phyloP scores from a whole-genome alignment of 805 yeast species.

The Wickerhamiella azymoides region DNA sequence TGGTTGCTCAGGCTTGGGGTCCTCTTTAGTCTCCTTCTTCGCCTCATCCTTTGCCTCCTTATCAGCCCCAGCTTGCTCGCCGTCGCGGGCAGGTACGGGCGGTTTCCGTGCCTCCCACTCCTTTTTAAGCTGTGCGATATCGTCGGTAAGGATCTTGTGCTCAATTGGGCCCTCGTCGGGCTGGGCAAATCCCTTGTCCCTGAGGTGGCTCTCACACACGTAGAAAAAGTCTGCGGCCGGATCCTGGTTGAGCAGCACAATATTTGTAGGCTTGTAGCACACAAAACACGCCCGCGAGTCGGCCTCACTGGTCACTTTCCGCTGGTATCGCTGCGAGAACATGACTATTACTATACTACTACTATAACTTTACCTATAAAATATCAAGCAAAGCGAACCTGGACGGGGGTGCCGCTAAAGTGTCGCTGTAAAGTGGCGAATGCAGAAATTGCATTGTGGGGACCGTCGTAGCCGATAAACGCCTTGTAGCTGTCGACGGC shows the following conservation, averaged over 20 bases:
- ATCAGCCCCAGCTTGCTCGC: not conserved
- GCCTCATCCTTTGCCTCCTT: not conserved
- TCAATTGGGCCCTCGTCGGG: conserved; percentile 19
- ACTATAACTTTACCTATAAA: not conserved
- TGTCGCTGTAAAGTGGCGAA: not conserved
- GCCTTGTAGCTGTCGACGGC: not conserved
- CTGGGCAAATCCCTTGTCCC: conserved; percentile 35
- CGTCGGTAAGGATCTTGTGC: conserved; percentile 14
- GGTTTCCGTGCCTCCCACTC: conserved; percentile 20
- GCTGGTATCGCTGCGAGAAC: conserved; percentile 31
- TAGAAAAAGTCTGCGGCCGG: conserved; percentile 39
- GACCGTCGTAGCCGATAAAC: conserved; percentile 2
- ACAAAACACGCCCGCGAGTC: conserved; percentile 35
- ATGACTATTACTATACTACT: conserved; percentile 16
- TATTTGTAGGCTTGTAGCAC: conserved; percentile 39
- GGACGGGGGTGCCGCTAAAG: not conserved
- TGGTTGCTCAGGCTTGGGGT: not conserved
- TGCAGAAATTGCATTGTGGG: not conserved
- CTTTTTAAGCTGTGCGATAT: conserved; percentile 23
- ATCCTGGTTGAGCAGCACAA: conserved; percentile 35
- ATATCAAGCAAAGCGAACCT: conserved; percentile 4
- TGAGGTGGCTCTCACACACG: conserved; percentile 36
- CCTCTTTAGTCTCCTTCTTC: not conserved
- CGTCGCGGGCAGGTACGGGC: conserved; percentile 5
- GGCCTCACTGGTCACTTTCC: conserved; percentile 33